phyloP scores from a whole-genome alignment of 257 asterid species.

The Lithospermum erythrorhizon region DNA sequence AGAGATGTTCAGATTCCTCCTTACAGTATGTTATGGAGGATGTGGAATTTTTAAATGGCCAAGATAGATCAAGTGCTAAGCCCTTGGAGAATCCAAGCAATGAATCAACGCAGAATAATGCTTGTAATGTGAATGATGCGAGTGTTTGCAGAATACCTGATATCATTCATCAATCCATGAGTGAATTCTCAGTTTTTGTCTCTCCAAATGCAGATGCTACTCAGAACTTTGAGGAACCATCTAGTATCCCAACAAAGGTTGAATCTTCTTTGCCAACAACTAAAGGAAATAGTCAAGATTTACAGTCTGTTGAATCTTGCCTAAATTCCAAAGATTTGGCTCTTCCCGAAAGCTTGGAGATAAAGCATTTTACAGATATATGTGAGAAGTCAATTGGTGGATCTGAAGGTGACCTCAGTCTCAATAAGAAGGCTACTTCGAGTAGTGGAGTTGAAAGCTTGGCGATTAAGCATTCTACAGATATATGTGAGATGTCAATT shows the following conservation, averaged over 20 bases:
- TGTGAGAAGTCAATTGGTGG: slow-evolving; percentile 22
- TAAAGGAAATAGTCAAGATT: slow-evolving; percentile 7
- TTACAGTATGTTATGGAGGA: slow-evolving; percentile 20
- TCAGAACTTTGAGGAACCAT: slow-evolving; percentile 22
- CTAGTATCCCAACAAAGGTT: slow-evolving; percentile 13
- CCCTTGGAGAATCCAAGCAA: slow-evolving; percentile 22
- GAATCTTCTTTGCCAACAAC: slow-evolving; percentile 20
- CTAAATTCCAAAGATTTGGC: slow-evolving; percentile 10
- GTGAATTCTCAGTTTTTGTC: slow-evolving; percentile 17
- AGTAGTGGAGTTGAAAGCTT: background rate
- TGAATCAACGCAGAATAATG: slow-evolving; percentile 16
- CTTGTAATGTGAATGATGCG: slow-evolving; percentile 15
- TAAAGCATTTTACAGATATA: slow-evolving; percentile 17
- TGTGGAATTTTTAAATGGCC: slow-evolving; percentile 23
- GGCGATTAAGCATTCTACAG: slow-evolving; percentile 22
- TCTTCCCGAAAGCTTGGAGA: slow-evolving; percentile 18
- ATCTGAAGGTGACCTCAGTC: slow-evolving; percentile 11
- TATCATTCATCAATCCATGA: slow-evolving; percentile 21
- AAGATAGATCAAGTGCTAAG: slow-evolving; percentile 21
- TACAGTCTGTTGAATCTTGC: slow-evolving; percentile 16
- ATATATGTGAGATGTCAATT: slow-evolving; percentile 19
- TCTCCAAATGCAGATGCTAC: slow-evolving; percentile 28
- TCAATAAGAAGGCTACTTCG: background rate
- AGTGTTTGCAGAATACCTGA: slow-evolving; percentile 16
- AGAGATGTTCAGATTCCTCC: slow-evolving; percentile 21